Percentiles rank a stretch among this genome's conserved stretches.
phyloP scores from a whole-genome alignment of 2,329 filamentous ascomycete species.

The Corinectria fuckeliana region DNA sequence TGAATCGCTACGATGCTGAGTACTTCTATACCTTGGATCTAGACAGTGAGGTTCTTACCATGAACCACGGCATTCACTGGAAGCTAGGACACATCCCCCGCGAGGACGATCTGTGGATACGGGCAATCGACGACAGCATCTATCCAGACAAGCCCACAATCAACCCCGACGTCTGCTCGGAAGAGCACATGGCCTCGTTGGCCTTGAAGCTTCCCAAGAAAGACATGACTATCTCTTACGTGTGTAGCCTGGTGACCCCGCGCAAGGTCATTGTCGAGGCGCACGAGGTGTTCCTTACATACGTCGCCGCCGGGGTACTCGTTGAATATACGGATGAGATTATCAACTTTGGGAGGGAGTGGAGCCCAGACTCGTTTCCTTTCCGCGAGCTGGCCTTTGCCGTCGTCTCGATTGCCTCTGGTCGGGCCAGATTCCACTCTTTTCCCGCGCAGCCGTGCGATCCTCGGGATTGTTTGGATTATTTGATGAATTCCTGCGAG shows the following conservation, averaged over 20 bases:
- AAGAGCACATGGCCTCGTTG: conserved; percentile 21
- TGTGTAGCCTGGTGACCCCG: background rate
- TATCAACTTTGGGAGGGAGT: conserved; percentile 18
- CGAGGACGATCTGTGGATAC: conserved; percentile 15
- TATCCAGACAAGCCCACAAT: conserved; percentile 18
- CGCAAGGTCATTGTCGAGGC: background rate
- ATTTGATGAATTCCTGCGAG: too few relatives aligned
- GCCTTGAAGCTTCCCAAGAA: conserved; percentile 17
- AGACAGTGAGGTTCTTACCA: conserved; percentile 28
- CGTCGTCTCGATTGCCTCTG: conserved; percentile 21
- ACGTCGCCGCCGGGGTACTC: conserved; percentile 7
- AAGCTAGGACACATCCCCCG: conserved; percentile 26
- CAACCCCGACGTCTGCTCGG: conserved; percentile 11
- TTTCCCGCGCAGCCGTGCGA: background rate
- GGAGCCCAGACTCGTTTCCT: conserved; percentile 26
- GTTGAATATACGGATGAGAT: conserved; percentile 14
- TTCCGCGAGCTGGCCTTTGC: conserved; percentile 29
- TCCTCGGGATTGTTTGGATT: background rate
- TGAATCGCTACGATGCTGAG: conserved; percentile 9
- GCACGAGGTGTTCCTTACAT: conserved; percentile 9
- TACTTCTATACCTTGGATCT: conserved; percentile 24
- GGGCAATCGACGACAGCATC: conserved; percentile 11
- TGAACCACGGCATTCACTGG: conserved; percentile 26
- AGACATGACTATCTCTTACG: background rate
- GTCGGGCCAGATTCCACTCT: conserved; percentile 8